Conservation (phyloP, 2,329 filamentous ascomycete genomes). For the Fusarium sp. region DNA sequence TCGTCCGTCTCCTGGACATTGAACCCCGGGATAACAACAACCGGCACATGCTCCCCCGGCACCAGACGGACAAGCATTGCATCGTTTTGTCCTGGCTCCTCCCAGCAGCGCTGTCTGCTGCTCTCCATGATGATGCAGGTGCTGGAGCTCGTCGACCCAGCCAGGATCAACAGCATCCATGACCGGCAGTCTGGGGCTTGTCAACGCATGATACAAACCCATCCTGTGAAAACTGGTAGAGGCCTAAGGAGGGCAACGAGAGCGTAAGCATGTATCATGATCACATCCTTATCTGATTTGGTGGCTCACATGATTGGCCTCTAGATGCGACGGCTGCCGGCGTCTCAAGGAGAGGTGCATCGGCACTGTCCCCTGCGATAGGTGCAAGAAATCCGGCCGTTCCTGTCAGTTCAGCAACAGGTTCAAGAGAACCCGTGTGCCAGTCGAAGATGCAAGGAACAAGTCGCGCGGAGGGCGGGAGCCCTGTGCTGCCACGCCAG, state of each 20-base stretch:
- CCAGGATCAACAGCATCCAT: background rate
- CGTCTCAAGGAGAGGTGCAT: constrained; percentile 43
- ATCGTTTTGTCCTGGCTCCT: too few relatives aligned
- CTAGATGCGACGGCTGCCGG: constrained; percentile 42
- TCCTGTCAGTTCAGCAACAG: constrained; percentile 35
- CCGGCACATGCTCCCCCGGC: background rate
- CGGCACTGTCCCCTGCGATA: constrained; percentile 35
- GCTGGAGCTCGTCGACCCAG: constrained; percentile 1
- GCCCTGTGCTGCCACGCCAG: background rate
- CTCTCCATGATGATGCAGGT: background rate
- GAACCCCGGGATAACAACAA: background rate
- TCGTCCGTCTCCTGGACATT: background rate
- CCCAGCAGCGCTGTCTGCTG: too few relatives aligned
- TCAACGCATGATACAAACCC: background rate
- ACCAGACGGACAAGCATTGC: background rate
- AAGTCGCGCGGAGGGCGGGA: background rate
- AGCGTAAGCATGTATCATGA: constrained; percentile 17
- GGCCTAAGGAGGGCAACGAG: constrained; percentile 21
- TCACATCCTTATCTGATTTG: background rate
- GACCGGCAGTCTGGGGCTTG: constrained; percentile 1
- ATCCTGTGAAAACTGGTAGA: background rate
- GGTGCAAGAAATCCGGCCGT: constrained; percentile 35
- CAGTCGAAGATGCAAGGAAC: background rate
- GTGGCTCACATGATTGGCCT: background rate
- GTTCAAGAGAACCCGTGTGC: constrained; percentile 24